Evolutionary conservation across 768 basidiomycete genomes (phyloP), one percentile per base, ranked within the genome.

Genomic region (Mycena galopus): DNA sequence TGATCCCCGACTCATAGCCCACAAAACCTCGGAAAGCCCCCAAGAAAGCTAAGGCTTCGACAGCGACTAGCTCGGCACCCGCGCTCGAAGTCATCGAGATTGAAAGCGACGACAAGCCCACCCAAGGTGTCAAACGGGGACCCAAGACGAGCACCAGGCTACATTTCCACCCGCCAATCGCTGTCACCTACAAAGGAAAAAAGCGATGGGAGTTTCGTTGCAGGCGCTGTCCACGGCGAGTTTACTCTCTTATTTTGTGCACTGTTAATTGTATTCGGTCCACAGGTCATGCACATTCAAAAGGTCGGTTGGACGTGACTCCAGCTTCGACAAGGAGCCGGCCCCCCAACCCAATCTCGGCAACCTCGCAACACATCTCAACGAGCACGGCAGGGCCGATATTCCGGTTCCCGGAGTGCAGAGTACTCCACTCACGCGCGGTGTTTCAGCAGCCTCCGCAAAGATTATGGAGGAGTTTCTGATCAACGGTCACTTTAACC

Each of bases 401-500:
- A 55, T 35, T 27, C 60, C 61, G 10, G 65, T 69, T 12, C 53
- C 76, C 9, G 51, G 77, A 21, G 77, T 78, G n/a, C 27, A 76
- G 4, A 65, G 74, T 50, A 27, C 35, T 8, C 78, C 75, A 21
- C 19, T 25, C 19, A 44, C 25, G 1, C 47, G 39, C 0, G 59
- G 39, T 0, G n/a, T 61, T n/a, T 42, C 64, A 2, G 59, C 65
- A 0, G 59, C 58, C 3, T 60, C 59, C 9, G 77, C 74, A 0
- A 71, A 79, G 17, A 57, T 84, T 12, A 82, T 82, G 80, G 78
- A 66, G 42, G 73, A 66, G 3, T 83, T 66, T 58, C 66, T 84
- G 21, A 75, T 76, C 64, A 77, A 82, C 16, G 82, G 83, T 1
- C 74, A 80, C 60, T 75, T 83, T 14, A 81, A 83, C 69, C 83